Evolutionary conservation across 495 filamentous ascomycete species (phyloP).

Genomic region (Penicillium soppii): DNA sequence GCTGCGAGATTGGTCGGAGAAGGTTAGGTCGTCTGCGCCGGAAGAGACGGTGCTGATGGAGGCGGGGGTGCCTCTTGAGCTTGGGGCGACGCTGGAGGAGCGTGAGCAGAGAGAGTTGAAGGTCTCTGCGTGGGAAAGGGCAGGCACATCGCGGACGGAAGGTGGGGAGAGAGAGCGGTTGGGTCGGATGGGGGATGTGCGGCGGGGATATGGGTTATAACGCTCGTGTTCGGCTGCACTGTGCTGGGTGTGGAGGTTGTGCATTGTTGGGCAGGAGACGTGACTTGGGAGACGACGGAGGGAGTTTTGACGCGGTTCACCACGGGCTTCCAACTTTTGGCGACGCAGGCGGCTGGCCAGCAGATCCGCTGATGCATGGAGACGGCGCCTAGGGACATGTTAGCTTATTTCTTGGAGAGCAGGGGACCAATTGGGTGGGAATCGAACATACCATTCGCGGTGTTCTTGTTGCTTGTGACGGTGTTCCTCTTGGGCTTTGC

Average conservation of each 20-base stretch:
- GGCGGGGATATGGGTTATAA: slow-evolving; percentile 39
- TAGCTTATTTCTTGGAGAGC: too few species aligned
- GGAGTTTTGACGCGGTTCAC: slow-evolving; percentile 21
- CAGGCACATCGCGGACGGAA: slow-evolving; percentile 47
- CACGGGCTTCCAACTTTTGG: slow-evolving; percentile 38
- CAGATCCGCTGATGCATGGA: slow-evolving; percentile 43
- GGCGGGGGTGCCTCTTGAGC: slow-evolving; percentile 41
- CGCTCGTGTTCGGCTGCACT: slow-evolving; percentile 32
- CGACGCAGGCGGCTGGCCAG: slow-evolving; percentile 42
- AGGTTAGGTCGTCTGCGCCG: slow-evolving; percentile 35
- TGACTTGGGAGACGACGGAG: slow-evolving; percentile 31
- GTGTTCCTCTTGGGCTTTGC: slow-evolving; percentile 30
- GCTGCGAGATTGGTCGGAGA: slow-evolving; percentile 35
- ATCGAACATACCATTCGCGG: slow-evolving; percentile 35
- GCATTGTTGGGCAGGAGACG: slow-evolving; percentile 35
- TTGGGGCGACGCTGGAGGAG: slow-evolving; percentile 48
- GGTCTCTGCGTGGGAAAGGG: slow-evolving; percentile 45
- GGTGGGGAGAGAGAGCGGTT: slow-evolving; percentile 52
- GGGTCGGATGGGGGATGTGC: slow-evolving; percentile 32
- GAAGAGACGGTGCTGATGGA: slow-evolving; percentile 44
- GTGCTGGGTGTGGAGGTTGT: slow-evolving; percentile 31
- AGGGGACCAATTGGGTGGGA: too few species aligned
- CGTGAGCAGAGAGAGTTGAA: slow-evolving; percentile 47
- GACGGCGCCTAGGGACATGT: slow-evolving; percentile 27
- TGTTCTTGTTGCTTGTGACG: slow-evolving; percentile 36